Evolutionary conservation across 2,329 filamentous ascomycete species (phyloP), one percentile per base, ranked within the genome.

Genomic region (Berkeleyomyces rouxiae): DNA sequence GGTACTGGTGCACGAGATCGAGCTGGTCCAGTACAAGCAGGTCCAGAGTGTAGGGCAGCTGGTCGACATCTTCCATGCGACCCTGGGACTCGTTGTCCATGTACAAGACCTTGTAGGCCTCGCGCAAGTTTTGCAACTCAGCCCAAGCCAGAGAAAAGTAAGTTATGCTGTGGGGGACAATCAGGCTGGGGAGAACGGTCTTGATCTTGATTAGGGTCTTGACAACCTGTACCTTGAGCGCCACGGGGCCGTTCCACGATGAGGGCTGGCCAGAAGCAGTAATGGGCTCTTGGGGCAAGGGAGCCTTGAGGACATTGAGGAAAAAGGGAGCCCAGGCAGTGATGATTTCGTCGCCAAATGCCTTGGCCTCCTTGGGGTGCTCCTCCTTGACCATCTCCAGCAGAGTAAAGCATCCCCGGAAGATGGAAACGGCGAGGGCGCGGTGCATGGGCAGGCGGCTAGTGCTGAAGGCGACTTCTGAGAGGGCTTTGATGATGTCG

Each of bases 331-430:
- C 85, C 93, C 93, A 99, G 59, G 82, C 82, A 68, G 79, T 80
- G 58, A 97, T 79, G 0, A 90, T 84, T 70, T 95, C 87, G 65
- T 96, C 89, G 61, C 92, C 90, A 72, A 99, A 99, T 1, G 79
- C 80, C 73, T 89, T 93, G 65, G 97, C 90, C 62, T 88, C 88
- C 64, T 81, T 80, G 69, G 88, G 88, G 74, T 97, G 88, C 68
- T 95, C 89, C 67, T 96, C 91, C 78, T 96, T 87, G 67, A 97
- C 88, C 82, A 96, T 95, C 74, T 97, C 90, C 76, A 99, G 82
- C 63, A 93, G 88, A 71, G 97, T 90, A 72, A 99, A 95, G 74
- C 90, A 96, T 58, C 84, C 84, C 63, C 90, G 83, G 78, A 97
- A 96, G 64, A 96, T 88, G 47, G 87, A 89, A 49, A 97, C 86